Evolutionary conservation across 2,329 filamentous ascomycete genomes (phyloP), one percentile per base, ranked within the genome.

Genomic region (Geosmithia putterillii): DNA sequence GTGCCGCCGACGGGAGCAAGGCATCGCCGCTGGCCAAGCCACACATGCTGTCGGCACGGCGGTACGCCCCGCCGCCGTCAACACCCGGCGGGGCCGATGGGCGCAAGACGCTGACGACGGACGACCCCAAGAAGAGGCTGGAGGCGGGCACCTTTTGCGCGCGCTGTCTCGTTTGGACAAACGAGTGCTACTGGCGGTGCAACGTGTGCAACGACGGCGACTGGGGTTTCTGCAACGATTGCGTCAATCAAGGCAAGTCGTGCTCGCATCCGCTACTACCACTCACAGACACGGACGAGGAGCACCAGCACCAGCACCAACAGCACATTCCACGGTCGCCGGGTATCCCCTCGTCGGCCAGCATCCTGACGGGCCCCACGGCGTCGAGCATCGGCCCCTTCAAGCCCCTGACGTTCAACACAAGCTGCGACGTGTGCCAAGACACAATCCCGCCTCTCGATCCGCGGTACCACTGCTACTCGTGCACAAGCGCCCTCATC

Each of bases 201-300:
- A 78, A 83, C 46, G 60, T 73, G 21, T 96, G 90, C 63, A 95
- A 95, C 53, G 80, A 92, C 48, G 90, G 87, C 5, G 89, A 94
- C 55, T 96, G 89, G 89, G 90, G 90, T 0, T 95, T 86, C 57
- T 96, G 90, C 63, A 87, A 89, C 52, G 66, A 73, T 47, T 96
- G 90, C 51, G 86, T 95, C 23, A 89, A 90, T 46, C 79, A 82
- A 58, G 88, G 86, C 15, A 73, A 73, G 46, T 83, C 80, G 46
- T 96, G 90, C 61, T 84, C 81, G 0, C 90, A 96, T 55, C 72
- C 83, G 7, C 69, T 96, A 1, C 67, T 94, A 1, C 86, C 89
- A 0, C 67, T 94, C 38, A 76, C 80, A 1, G 82, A 87, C 50
- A 69, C 75, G 38, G 59, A 65, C 22, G 28, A 32, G 15, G 10